These are phyloP conservation scores for Suillus plorans DNA, from an alignment of 768 basidiomycete genomes.

Conservation along the genomic window DNA sequence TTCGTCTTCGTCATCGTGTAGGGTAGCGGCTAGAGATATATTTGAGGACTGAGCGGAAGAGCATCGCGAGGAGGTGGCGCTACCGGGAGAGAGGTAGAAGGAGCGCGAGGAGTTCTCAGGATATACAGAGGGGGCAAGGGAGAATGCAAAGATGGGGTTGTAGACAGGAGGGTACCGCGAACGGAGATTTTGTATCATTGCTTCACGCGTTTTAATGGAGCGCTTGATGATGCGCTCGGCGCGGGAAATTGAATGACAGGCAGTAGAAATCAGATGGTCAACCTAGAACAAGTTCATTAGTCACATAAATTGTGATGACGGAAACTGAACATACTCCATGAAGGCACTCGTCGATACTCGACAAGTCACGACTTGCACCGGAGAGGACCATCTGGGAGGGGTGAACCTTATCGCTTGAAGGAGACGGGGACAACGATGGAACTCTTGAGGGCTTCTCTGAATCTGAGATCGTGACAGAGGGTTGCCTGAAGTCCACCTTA, in stretches of 20 bases:
- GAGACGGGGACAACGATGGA: constrained; percentile 10
- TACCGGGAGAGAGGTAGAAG: constrained; percentile 24
- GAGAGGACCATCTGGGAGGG: constrained; percentile 50
- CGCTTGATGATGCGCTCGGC: constrained; percentile 56
- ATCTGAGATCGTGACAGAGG: constrained; percentile 23
- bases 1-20: constrained; percentile 59
- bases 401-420: constrained; percentile 32
- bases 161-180: constrained; percentile 22
- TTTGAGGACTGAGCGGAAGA: constrained; percentile 35
- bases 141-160: constrained; percentile 21
- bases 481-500: constrained; percentile 24
- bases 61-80: constrained; percentile 18
- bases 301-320: constrained; percentile 7
- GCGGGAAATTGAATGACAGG: constrained; percentile 55
- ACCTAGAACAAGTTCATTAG: constrained; percentile 37
- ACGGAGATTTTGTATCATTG: constrained; percentile 45
- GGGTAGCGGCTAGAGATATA: constrained; percentile 48
- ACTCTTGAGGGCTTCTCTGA: constrained; percentile 16
- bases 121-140: constrained; percentile 12
- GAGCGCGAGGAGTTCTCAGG: constrained; percentile 4
- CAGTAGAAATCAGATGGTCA: constrained; percentile 53
- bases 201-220: constrained; percentile 55
- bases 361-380: constrained; percentile 56
- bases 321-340: constrained; percentile 43
- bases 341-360: constrained; percentile 52